phyloP scores from a whole-genome alignment of 2,329 filamentous ascomycete genomes.

The Sporothrix brunneoviolacea region DNA sequence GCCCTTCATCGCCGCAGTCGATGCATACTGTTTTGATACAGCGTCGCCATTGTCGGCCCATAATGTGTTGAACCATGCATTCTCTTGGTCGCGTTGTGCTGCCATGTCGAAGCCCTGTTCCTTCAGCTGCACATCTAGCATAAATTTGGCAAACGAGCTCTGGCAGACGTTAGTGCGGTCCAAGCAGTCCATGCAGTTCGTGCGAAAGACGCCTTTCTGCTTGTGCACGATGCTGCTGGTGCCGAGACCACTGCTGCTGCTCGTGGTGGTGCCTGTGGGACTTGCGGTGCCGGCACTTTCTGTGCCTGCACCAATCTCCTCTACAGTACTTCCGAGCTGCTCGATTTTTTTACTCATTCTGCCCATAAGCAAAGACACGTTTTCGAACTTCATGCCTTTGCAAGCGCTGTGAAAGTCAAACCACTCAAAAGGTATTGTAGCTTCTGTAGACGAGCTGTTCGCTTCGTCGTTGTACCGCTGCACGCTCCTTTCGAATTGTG shows the following conservation, averaged over 20 bases:
- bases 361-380: slow-evolving; percentile 73
- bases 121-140: slow-evolving; percentile 72
- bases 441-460: slow-evolving; percentile 27
- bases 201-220: slow-evolving; percentile 76
- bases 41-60: slow-evolving; percentile 98
- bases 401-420: slow-evolving; percentile 94
- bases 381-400: slow-evolving; percentile 96
- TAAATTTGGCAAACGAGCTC: slow-evolving; percentile 78
- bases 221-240: slow-evolving; percentile 29
- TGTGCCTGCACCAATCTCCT: slow-evolving; percentile 24
- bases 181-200: slow-evolving; percentile 98
- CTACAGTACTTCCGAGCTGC: slow-evolving; percentile 63
- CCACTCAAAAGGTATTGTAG: slow-evolving; percentile 71
- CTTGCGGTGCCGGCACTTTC: background rate
- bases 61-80: slow-evolving; percentile 88
- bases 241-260: slow-evolving; percentile 16
- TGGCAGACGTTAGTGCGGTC: slow-evolving; percentile 96
- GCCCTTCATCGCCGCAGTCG: slow-evolving; percentile 90
- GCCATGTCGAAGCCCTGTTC: slow-evolving; percentile 70
- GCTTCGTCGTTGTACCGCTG: slow-evolving; percentile 56
- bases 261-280: background rate
- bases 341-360: slow-evolving; percentile 62
- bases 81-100: slow-evolving; percentile 68
- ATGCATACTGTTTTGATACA: slow-evolving; percentile 91
- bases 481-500: slow-evolving; percentile 65